Evolutionary conservation across 305 asterid genomes (phyloP).

Genomic region (Petunia hybrid): DNA sequence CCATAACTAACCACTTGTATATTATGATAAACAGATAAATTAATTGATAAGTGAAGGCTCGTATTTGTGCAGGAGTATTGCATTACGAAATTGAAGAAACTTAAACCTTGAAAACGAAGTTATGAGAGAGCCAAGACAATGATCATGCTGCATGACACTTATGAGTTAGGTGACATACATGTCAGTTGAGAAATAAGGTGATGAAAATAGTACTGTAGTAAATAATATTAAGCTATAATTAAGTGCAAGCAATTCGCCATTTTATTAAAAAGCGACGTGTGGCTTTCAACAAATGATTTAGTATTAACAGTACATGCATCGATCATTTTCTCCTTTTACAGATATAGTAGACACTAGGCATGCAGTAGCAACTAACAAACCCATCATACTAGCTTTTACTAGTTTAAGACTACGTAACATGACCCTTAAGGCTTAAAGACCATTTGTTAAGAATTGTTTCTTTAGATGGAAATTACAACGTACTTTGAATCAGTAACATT

Average conservation of each 20-base stretch:
- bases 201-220: too few relatives aligned
- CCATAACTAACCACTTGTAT: not conserved
- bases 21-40: not conserved
- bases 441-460: not conserved
- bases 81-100: not conserved
- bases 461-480: not conserved
- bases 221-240: not conserved
- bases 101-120: not conserved
- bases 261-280: not conserved
- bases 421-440: not conserved
- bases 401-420: not conserved
- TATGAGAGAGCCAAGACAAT: not conserved
- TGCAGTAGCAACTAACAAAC: not conserved
- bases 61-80: not conserved
- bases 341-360: not conserved
- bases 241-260: not conserved
- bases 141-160: not conserved
- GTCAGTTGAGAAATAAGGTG: not conserved
- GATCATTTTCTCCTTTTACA: not conserved
- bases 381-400: not conserved
- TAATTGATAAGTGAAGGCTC: slow-evolving; percentile 28
- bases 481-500: not conserved
- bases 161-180: not conserved
- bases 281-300: not conserved
- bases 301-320: not conserved